These are phyloP conservation scores for Asterionellopsis glacialis DNA, from an alignment of 108 stramenopile genomes.

Conservation along the genomic window DNA sequence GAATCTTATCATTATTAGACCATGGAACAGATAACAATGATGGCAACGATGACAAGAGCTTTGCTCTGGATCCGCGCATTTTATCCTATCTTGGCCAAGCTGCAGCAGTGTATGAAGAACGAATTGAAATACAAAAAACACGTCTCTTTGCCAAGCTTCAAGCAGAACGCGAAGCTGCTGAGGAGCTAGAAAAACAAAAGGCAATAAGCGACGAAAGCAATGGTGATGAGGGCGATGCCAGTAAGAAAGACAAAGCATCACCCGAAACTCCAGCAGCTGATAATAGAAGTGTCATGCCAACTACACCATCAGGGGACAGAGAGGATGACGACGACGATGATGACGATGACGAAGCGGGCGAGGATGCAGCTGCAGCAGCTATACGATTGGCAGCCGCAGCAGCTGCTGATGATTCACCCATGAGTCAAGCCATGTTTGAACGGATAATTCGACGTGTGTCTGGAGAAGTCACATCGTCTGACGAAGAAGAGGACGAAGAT, in stretches of 20 bases:
- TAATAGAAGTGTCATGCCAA: neutral
- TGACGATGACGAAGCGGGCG: neutral
- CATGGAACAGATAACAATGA: neutral
- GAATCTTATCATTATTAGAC: slow-evolving; percentile 32
- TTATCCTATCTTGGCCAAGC: slow-evolving; percentile 62
- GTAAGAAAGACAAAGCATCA: neutral
- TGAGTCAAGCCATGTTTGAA: too few relatives aligned
- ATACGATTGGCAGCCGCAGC: neutral
- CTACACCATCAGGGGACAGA: neutral
- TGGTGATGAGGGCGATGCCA: neutral
- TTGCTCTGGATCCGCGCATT: slow-evolving; percentile 37
- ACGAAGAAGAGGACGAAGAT: neutral
- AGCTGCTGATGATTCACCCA: neutral
- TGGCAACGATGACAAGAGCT: slow-evolving; percentile 4
- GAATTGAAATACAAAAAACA: slow-evolving; percentile 78
- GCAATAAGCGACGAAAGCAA: neutral
- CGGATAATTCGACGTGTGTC: too few relatives aligned
- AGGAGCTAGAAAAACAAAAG: neutral
- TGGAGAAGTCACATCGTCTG: neutral
- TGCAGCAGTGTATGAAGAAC: slow-evolving; percentile 61
- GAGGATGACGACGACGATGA: neutral
- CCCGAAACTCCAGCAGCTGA: neutral
- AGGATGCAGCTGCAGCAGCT: slow-evolving; percentile 1
- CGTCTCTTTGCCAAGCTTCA: too few relatives aligned
- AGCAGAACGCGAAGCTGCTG: slow-evolving; percentile 50